These are phyloP conservation scores for Fermentozyma sake DNA, from an alignment of 1,139 yeast species.

Conservation along the genomic window DNA sequence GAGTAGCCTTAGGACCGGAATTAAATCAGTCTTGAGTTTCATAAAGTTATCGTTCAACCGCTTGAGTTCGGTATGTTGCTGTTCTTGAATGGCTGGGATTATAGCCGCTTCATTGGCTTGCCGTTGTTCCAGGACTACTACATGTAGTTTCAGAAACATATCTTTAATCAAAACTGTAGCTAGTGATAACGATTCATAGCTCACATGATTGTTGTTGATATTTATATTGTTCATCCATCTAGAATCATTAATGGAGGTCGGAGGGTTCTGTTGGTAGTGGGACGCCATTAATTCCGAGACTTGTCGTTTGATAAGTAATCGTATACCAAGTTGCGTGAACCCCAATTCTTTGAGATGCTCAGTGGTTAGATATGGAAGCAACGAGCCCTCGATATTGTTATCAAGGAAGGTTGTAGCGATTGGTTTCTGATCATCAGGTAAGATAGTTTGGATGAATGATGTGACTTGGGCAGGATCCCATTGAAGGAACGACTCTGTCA, in stretches of 20 bases:
- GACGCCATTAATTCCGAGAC: constrained; percentile 41
- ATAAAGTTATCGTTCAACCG: constrained; percentile 45
- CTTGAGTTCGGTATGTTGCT: constrained; percentile 28
- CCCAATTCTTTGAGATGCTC: constrained; percentile 63
- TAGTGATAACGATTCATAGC: constrained; percentile 31
- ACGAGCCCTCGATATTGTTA: constrained; percentile 59
- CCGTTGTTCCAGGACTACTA: constrained; percentile 9
- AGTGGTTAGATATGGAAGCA: constrained; percentile 54
- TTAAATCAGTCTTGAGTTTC: constrained; percentile 47
- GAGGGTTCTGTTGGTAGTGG: constrained; percentile 30
- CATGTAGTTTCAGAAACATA: constrained; percentile 23
- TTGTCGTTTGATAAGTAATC: constrained; percentile 47
- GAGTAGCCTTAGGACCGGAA: constrained; percentile 47
- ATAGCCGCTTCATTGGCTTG: constrained; percentile 13
- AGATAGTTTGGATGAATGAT: constrained; percentile 24
- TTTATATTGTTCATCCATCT: constrained; percentile 26
- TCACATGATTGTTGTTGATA: constrained; percentile 30
- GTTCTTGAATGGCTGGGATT: constrained; percentile 23
- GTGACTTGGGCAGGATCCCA: constrained; percentile 51
- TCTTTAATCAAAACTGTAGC: constrained; percentile 35
- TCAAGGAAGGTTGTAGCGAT: constrained; percentile 38
- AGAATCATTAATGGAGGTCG: constrained; percentile 27
- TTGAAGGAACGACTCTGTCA: constrained; percentile 39
- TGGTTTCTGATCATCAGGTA: constrained; percentile 18
- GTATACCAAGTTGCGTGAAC: constrained; percentile 30